Percentiles rank a stretch among this genome's conserved stretches.
Evolutionary conservation across 164 flowering plant genomes (phyloP).

Genomic region (Nymphaea colorata): DNA sequence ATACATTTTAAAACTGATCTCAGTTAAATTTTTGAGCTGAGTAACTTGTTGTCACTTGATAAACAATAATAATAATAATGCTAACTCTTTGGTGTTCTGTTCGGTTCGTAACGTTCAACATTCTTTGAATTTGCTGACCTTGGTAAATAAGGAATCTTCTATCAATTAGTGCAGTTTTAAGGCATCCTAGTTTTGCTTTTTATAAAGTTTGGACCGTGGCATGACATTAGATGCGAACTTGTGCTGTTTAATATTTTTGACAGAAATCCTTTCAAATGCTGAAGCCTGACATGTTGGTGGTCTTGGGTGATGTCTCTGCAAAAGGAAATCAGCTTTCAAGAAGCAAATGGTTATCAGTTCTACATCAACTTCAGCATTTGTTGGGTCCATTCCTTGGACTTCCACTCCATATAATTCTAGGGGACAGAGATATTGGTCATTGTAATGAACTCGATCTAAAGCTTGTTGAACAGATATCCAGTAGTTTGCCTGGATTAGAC

Average conservation of each 20-base stretch:
- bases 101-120: too few species aligned
- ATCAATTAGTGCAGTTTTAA: too few species aligned
- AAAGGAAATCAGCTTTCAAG: slow-evolving; percentile 37
- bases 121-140: too few species aligned
- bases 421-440: slow-evolving; percentile 65
- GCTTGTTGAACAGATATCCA: slow-evolving; percentile 25
- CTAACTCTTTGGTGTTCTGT: too few species aligned
- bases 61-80: too few species aligned
- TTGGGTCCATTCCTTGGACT: slow-evolving; percentile 46
- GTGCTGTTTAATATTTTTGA: slow-evolving; percentile 4
- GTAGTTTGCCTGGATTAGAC: slow-evolving; percentile 51
- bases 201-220: too few species aligned
- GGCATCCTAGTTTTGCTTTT: too few species aligned
- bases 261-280: slow-evolving; percentile 50
- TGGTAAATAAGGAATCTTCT: too few species aligned
- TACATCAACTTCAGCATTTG: slow-evolving; percentile 43
- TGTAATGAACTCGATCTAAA: slow-evolving; percentile 28
- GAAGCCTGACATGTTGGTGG: slow-evolving; percentile 67
- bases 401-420: slow-evolving; percentile 50
- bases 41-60: too few species aligned
- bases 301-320: slow-evolving; percentile 69
- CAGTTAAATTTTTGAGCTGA: too few species aligned
- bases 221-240: background rate
- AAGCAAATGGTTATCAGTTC: slow-evolving; percentile 37
- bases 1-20: too few species aligned